Evolutionary conservation across 441 rosid genomes (phyloP).

Genomic region (Gossypium lobatum): DNA sequence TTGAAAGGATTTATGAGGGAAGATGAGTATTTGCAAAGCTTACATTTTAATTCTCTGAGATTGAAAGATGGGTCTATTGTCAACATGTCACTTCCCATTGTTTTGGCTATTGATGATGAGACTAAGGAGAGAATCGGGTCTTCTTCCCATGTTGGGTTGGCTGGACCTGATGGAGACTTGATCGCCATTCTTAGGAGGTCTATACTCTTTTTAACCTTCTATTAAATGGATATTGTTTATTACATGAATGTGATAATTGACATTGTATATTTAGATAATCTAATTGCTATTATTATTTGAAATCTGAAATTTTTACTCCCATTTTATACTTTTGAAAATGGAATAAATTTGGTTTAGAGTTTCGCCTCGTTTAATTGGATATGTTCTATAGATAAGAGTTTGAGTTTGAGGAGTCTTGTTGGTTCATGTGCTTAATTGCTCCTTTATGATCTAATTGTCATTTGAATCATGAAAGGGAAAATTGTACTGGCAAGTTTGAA

Average conservation of each 20-base stretch:
- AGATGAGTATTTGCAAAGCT: slow-evolving; percentile 71
- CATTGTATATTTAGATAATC: background rate
- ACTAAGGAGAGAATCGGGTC: slow-evolving; percentile 65
- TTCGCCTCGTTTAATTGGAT: background rate
- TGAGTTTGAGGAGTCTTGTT: background rate
- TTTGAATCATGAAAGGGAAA: background rate
- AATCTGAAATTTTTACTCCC: background rate
- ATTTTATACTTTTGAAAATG: background rate
- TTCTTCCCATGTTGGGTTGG: slow-evolving; percentile 47
- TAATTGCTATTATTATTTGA: background rate
- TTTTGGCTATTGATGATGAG: slow-evolving; percentile 76
- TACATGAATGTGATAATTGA: background rate
- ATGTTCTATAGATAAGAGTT: background rate
- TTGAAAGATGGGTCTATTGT: slow-evolving; percentile 51
- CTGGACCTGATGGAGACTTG: slow-evolving; percentile 52
- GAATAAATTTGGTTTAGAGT: background rate
- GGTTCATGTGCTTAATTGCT: background rate
- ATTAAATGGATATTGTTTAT: background rate
- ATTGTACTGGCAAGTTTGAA: background rate
- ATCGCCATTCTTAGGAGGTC: slow-evolving; percentile 70
- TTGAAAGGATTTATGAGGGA: slow-evolving; percentile 92
- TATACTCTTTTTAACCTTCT: background rate
- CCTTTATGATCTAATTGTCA: background rate
- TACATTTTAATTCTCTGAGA: slow-evolving; percentile 75
- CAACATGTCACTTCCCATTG: slow-evolving; percentile 94